A percentile compares a stretch with the other conserved stretches of the same genome.
Evolutionary conservation across 208 protist species (phyloP).

Genomic region (Trypanosomatidae sp.): DNA sequence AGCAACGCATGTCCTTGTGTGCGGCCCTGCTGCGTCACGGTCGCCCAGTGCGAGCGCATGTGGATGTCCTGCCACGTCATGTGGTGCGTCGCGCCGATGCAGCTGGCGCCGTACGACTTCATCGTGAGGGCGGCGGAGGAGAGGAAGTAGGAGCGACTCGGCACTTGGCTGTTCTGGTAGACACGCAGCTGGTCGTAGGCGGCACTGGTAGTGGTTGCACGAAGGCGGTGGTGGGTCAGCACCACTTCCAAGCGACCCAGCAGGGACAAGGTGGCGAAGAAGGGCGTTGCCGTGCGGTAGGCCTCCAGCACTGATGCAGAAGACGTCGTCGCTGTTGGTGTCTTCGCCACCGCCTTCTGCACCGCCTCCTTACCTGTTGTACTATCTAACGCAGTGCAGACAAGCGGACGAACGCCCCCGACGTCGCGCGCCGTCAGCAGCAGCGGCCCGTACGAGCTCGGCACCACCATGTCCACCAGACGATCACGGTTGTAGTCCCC

Average conservation of each 20-base stretch:
- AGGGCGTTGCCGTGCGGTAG: constrained; percentile 39
- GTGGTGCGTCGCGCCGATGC: constrained; percentile 50
- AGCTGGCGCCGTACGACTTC: constrained; percentile 27
- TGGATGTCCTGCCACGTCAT: constrained; percentile 63
- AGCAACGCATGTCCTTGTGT: constrained; percentile 38
- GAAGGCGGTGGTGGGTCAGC: not conserved
- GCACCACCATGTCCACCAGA: constrained; percentile 52
- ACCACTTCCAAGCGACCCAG: constrained; percentile 47
- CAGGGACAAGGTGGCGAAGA: constrained; percentile 40
- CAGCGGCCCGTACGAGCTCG: constrained; percentile 61
- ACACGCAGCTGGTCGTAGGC: no score
- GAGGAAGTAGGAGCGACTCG: constrained; percentile 51
- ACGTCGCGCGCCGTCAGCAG: constrained; percentile 32
- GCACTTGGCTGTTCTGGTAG: constrained; percentile 33
- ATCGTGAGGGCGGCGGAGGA: constrained; percentile 38
- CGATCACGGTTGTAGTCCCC: constrained; percentile 70
- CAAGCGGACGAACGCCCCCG: constrained; percentile 1
- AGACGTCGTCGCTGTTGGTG: no score
- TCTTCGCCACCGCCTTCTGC: no score
- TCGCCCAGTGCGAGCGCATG: constrained; percentile 46
- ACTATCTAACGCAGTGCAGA: no score
- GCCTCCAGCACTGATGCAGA: no score
- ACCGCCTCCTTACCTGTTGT: no score
- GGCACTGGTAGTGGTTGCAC: no score
- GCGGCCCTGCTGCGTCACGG: constrained; percentile 37